Conservation (phyloP, 805 yeast species). For the Ogataea corticis region DNA sequence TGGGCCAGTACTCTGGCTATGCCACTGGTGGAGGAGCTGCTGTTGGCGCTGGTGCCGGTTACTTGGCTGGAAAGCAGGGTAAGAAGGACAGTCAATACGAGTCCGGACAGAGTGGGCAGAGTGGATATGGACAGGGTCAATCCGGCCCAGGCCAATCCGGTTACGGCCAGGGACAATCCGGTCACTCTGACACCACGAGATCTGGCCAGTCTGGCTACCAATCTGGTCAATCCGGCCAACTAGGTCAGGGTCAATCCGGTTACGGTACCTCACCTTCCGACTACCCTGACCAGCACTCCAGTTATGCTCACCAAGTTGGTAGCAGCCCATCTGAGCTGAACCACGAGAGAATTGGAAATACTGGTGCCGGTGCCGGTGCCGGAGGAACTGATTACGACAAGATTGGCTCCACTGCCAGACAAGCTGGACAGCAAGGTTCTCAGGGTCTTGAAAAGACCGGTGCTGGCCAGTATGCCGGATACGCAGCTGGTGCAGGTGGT, state of each 20-base stretch:
- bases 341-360: slow-evolving; percentile 1
- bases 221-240: neutral
- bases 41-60: slow-evolving; percentile 21
- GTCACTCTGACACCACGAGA: neutral
- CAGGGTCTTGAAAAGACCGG: slow-evolving; percentile 11
- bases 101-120: no score
- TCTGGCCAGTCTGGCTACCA: neutral
- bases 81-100: neutral
- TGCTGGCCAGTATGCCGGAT: slow-evolving; percentile 8
- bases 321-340: slow-evolving; percentile 1
- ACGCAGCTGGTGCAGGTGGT: slow-evolving; percentile 15
- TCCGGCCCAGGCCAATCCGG: neutral
- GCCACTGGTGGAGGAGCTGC: slow-evolving; percentile 15
- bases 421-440: slow-evolving; percentile 9
- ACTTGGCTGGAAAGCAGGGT: slow-evolving; percentile 10
- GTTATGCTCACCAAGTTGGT: no score
- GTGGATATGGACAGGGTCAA: neutral
- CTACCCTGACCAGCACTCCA: neutral
- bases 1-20: slow-evolving; percentile 14
- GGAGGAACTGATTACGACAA: slow-evolving; percentile 3
- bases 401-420: slow-evolving; percentile 5
- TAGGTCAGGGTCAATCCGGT: neutral
- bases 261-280: neutral
- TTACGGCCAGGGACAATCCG: neutral
- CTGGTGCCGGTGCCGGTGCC: neutral